These are phyloP conservation scores for Saraca asoca DNA, from an alignment of 331 rosid genomes.

Conservation along the genomic window DNA sequence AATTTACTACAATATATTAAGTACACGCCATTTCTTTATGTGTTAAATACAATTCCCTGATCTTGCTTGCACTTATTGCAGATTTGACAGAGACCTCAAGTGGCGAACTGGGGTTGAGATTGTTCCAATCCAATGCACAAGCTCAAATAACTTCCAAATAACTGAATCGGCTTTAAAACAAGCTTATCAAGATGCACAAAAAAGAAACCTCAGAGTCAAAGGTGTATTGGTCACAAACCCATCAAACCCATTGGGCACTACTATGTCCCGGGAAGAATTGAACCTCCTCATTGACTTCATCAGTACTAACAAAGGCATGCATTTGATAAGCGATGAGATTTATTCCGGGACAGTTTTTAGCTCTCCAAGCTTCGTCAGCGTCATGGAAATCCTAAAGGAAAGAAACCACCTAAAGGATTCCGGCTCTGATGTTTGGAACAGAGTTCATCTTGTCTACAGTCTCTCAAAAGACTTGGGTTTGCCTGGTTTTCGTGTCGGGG, in stretches of 20 bases:
- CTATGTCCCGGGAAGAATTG: slow-evolving; percentile 63
- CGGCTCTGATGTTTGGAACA: slow-evolving; percentile 40
- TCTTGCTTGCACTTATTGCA: slow-evolving; percentile 44
- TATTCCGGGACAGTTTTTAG: slow-evolving; percentile 86
- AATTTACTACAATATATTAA: background rate
- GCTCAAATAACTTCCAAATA: slow-evolving; percentile 77
- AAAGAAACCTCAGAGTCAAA: slow-evolving; percentile 70
- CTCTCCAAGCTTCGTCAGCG: slow-evolving; percentile 62
- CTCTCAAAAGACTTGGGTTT: slow-evolving; percentile 92
- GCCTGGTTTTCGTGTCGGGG: slow-evolving; percentile 92
- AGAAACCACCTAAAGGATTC: slow-evolving; percentile 35
- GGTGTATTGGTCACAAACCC: slow-evolving; percentile 94
- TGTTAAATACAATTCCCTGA: slow-evolving; percentile 34
- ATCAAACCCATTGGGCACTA: slow-evolving; percentile 89
- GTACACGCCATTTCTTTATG: background rate
- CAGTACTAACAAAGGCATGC: slow-evolving; percentile 62
- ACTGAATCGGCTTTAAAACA: slow-evolving; percentile 62
- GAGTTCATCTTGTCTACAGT: slow-evolving; percentile 82
- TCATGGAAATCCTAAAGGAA: slow-evolving; percentile 75
- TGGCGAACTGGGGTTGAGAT: slow-evolving; percentile 93
- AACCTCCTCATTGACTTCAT: slow-evolving; percentile 65
- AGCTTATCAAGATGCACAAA: slow-evolving; percentile 67
- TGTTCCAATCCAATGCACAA: slow-evolving; percentile 87
- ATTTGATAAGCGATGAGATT: slow-evolving; percentile 90
- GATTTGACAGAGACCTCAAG: slow-evolving; percentile 94